Evolutionary conservation across 1,139 yeast species (phyloP), one percentile per base, ranked within the genome.

Genomic region (Lodderomyces oxycetoniae): DNA sequence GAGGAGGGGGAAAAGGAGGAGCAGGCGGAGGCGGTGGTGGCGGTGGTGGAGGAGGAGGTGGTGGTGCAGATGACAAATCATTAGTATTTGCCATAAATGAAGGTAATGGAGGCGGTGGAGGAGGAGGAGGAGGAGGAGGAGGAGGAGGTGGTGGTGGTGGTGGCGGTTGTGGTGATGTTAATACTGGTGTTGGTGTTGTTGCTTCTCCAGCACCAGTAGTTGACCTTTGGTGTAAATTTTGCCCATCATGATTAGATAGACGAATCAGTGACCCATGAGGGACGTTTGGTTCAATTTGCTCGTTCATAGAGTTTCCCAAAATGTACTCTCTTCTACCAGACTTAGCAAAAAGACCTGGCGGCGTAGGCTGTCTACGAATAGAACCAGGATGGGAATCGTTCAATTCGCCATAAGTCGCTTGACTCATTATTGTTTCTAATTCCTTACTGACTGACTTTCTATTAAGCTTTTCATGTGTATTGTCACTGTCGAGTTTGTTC

Each of bases 341-440:
- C 13, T 27, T 24, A 17, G 33, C 25, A 28, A 23, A 39, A 23
- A 39, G 33, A n/a, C 37, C 36, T 11, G 54, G 54, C 4, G 55
- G 55, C 2, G 55, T 50, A 5, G 53, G 52, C 17, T 53, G 52
- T 23, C 29, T 33, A 13, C 13, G 15, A 17, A 16, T 12, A n/a
- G 28, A 31, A 5, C n/a, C 10, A 5, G 31, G 16, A 26, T 17
- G 8, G 2, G 26, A 14, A 26, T 32, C 38, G 8, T 35, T 35
- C 24, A 35, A 29, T 3, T 29, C 31, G 12, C 19, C 38, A 38
- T 28, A 28, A 15, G 20, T 23, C 3, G 23, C 32, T 11, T 21
- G 11, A 14, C 4, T 24, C 10, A 8, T n/a, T n/a, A n/a, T 11
- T 25, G 11, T 11, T 10, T 10, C 14, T 11, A 11, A 25, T 25